These are phyloP conservation scores for Nelumbo lutea DNA, from an alignment of 164 flowering plant genomes.

Conservation along the genomic window DNA sequence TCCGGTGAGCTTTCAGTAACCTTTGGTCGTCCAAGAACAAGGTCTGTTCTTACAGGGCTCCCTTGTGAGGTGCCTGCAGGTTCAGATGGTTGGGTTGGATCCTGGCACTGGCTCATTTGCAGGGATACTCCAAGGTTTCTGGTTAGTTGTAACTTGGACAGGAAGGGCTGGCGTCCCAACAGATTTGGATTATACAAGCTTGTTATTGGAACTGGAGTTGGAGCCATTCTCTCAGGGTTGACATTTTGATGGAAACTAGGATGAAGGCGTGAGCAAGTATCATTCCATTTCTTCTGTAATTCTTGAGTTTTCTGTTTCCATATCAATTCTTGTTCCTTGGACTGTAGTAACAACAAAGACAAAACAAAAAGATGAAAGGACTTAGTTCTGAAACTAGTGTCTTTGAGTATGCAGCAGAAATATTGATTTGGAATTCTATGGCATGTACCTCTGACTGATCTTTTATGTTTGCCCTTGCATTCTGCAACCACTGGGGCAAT, in stretches of 20 bases:
- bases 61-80: slow-evolving; percentile 29
- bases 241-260: slow-evolving; percentile 47
- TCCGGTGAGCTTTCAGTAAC: slow-evolving; percentile 17
- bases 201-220: slow-evolving; percentile 29
- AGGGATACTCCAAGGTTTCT: slow-evolving; percentile 36
- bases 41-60: slow-evolving; percentile 83
- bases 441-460: slow-evolving; percentile 45
- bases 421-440: background rate
- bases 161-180: slow-evolving; percentile 35
- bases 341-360: slow-evolving; percentile 24
- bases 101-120: slow-evolving; percentile 32
- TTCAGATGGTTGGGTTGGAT: slow-evolving; percentile 20
- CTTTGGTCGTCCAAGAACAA: slow-evolving; percentile 61
- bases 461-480: slow-evolving; percentile 36
- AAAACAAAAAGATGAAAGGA: background rate
- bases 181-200: slow-evolving; percentile 39
- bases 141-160: slow-evolving; percentile 40
- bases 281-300: slow-evolving; percentile 77
- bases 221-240: slow-evolving; percentile 31
- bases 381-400: background rate
- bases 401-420: background rate
- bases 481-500: slow-evolving; percentile 87
- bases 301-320: slow-evolving; percentile 59
- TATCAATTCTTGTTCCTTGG: slow-evolving; percentile 45
- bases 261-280: slow-evolving; percentile 62